Percentiles rank a stretch among this genome's conserved stretches.
Conservation (phyloP, 2,329 filamentous ascomycete species). For the Penicillium occitanis region DNA sequence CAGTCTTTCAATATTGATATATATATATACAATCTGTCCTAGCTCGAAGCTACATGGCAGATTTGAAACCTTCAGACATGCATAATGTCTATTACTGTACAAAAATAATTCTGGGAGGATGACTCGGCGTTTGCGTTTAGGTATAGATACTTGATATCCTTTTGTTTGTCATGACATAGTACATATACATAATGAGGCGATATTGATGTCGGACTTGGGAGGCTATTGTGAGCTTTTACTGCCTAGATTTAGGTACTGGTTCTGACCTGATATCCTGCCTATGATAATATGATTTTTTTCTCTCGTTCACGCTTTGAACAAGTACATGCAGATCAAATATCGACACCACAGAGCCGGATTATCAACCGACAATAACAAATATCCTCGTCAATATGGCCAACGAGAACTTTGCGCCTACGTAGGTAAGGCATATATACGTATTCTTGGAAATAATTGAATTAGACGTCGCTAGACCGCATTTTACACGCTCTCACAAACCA, state of each 20-base stretch:
- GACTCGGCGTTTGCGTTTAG: conserved; percentile 10
- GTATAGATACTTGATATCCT: conserved; percentile 12
- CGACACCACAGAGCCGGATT: no score
- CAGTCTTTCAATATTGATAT: neutral
- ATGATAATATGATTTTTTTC: neutral
- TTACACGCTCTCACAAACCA: neutral
- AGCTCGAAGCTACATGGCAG: neutral
- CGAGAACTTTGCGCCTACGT: no score
- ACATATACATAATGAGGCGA: conserved; percentile 4
- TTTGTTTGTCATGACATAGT: conserved; percentile 1
- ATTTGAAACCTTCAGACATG: neutral
- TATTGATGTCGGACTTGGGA: neutral
- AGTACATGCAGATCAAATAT: no score
- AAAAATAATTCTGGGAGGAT: conserved; percentile 1
- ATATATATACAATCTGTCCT: neutral
- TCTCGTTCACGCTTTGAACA: neutral
- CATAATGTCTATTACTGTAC: conserved; percentile 4
- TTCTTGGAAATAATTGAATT: neutral
- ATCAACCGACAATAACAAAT: no score
- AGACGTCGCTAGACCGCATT: neutral
- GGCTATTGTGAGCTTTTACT: neutral
- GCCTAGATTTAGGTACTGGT: neutral
- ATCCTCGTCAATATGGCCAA: no score
- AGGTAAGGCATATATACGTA: neutral
- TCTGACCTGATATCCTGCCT: neutral